These are phyloP conservation scores for Talaromyces wortmannii DNA, from an alignment of 495 filamentous ascomycete species.

Conservation along the genomic window DNA sequence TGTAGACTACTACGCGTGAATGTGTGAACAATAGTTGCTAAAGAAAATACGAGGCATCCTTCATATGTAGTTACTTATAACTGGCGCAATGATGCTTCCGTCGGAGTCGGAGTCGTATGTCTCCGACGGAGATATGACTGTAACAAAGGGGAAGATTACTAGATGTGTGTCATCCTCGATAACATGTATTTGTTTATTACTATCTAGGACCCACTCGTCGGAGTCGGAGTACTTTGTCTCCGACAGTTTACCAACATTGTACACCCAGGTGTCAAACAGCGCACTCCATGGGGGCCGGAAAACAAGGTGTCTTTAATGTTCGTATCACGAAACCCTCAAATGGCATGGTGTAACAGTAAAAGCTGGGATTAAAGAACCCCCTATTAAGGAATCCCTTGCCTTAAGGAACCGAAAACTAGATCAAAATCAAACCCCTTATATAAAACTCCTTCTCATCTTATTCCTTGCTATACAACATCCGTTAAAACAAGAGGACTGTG, in stretches of 20 bases:
- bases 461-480: too few species aligned
- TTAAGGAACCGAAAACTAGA: too few species aligned
- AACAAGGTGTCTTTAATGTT: background rate
- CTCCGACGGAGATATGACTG: background rate
- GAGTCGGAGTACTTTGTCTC: background rate
- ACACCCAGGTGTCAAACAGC: background rate
- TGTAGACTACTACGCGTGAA: background rate
- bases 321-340: too few species aligned
- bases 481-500: too few species aligned
- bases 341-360: too few species aligned
- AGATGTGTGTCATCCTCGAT: too few species aligned
- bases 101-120: slow-evolving; percentile 2
- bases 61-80: slow-evolving; percentile 1
- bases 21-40: slow-evolving; percentile 1
- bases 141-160: too few species aligned
- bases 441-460: too few species aligned
- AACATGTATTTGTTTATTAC: background rate
- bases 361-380: too few species aligned
- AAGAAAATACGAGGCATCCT: background rate
- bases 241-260: background rate
- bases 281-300: background rate
- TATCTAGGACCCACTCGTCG: background rate
- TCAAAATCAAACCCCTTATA: too few species aligned
- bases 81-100: background rate
- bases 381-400: too few species aligned